A percentile compares a stretch with the other conserved stretches of the same genome.
phyloP scores from a whole-genome alignment of 495 filamentous ascomycete genomes.

The Chaetomium fimeti region DNA sequence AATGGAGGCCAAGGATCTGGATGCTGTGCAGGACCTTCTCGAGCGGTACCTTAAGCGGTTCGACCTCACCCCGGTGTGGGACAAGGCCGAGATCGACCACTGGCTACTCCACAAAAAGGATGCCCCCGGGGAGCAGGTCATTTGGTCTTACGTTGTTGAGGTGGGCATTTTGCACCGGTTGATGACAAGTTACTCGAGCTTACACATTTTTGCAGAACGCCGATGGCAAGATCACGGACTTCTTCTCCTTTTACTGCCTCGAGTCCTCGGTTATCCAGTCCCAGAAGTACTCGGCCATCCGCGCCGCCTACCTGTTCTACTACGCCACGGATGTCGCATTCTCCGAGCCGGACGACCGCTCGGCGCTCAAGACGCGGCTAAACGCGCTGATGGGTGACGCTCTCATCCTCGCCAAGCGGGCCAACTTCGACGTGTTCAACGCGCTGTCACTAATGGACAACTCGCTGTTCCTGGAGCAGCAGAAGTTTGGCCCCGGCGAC shows the following conservation, averaged over 20 bases:
- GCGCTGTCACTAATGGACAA: conserved; percentile 92
- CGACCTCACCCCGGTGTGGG: conserved; percentile 79
- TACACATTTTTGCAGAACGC: conserved; percentile 34
- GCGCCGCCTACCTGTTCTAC: conserved; percentile 93
- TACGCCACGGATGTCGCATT: conserved; percentile 87
- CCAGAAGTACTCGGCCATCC: conserved; percentile 70
- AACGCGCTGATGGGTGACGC: conserved; percentile 79
- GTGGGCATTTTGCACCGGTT: conserved; percentile 33
- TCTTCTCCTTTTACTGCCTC: conserved; percentile 94
- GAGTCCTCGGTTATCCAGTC: conserved; percentile 85
- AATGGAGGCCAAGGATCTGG: conserved; percentile 81
- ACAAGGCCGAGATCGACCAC: conserved; percentile 74
- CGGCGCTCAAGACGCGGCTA: conserved; percentile 66
- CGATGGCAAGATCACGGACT: conserved; percentile 82
- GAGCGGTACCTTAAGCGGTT: conserved; percentile 75
- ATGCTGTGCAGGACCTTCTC: conserved; percentile 70
- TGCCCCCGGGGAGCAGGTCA: conserved; percentile 66
- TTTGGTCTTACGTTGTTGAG: conserved; percentile 92
- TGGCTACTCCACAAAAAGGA: conserved; percentile 74
- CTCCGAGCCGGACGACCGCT: conserved; percentile 48
- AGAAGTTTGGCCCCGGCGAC: conserved; percentile 92
- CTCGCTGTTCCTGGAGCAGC: conserved; percentile 82
- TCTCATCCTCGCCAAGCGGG: conserved; percentile 81
- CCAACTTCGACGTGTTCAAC: conserved; percentile 94
- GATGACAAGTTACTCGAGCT: not conserved